Evolutionary conservation across 257 asterid genomes (phyloP).

Genomic region (Oldenlandia corymbosa): DNA sequence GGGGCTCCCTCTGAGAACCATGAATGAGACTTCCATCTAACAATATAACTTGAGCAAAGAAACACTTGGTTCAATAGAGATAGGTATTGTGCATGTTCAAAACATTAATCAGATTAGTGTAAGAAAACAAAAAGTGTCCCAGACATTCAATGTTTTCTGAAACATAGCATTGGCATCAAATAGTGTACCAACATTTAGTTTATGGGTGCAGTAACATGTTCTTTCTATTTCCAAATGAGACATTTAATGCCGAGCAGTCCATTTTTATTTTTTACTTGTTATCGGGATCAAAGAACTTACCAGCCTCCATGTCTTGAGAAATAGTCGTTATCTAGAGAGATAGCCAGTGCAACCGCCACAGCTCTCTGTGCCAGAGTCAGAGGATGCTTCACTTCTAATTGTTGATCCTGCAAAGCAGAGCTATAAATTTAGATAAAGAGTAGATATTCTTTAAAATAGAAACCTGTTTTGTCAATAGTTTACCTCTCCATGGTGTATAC

Average conservation of each 20-base stretch:
- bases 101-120: too few species aligned
- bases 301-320: constrained; percentile 93
- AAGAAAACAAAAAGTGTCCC: too few species aligned
- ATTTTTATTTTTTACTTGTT: background rate
- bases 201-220: too few species aligned
- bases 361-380: constrained; percentile 85
- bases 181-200: too few species aligned
- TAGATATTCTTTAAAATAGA: background rate
- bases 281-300: constrained; percentile 37
- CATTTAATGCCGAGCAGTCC: background rate
- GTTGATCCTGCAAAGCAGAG: constrained; percentile 51
- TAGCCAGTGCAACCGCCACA: constrained; percentile 84
- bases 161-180: too few species aligned
- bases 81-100: too few species aligned
- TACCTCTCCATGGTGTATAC: constrained; percentile 57
- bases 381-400: constrained; percentile 58
- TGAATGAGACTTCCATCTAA: too few species aligned
- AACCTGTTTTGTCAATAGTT: constrained; percentile 16
- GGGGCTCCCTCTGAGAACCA: too few species aligned
- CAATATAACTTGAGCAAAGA: too few species aligned
- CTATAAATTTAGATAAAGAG: constrained; percentile 1
- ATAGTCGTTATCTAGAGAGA: constrained; percentile 87
- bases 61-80: too few species aligned
- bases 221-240: background rate
- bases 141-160: too few species aligned